Evolutionary conservation across 169 alveolate species (phyloP).

Genomic region (Plasmodium chabaudi): DNA sequence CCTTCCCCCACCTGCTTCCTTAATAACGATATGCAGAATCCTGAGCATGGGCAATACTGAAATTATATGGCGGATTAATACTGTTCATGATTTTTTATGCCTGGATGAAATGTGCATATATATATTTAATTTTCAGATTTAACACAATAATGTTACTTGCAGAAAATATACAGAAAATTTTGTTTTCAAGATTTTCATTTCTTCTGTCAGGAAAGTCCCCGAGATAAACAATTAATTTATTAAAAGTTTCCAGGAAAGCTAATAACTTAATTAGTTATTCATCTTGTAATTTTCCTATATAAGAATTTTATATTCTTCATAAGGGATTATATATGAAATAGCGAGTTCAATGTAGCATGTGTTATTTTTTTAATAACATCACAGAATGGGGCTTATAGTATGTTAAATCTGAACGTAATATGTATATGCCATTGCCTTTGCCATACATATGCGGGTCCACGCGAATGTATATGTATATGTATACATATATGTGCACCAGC

Average conservation of each 20-base stretch:
- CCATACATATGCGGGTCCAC: neutral
- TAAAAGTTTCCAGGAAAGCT: constrained; percentile 58
- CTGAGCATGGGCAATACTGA: too few species aligned
- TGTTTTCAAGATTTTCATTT: constrained; percentile 47
- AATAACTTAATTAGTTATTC: constrained; percentile 69
- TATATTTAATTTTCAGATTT: constrained; percentile 9
- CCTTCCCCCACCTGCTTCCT: too few species aligned
- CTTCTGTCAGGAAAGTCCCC: constrained; percentile 78
- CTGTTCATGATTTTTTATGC: too few species aligned
- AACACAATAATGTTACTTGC: constrained; percentile 74
- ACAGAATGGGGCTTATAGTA: constrained; percentile 78
- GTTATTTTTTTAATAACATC: constrained; percentile 28
- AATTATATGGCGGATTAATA: too few species aligned
- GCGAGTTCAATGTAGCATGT: constrained; percentile 73
- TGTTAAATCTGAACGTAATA: constrained; percentile 38
- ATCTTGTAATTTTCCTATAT: constrained; percentile 41
- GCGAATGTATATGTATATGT: constrained; percentile 10
- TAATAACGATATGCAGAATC: too few species aligned
- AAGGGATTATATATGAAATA: constrained; percentile 41
- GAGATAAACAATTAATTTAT: constrained; percentile 33
- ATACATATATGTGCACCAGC: neutral
- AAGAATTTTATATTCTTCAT: neutral
- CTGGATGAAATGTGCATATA: neutral
- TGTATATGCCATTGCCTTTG: neutral
- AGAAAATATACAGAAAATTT: constrained; percentile 76